Evolutionary conservation across 2,329 filamentous ascomycete species (phyloP), one percentile per base, ranked within the genome.

Genomic region (Trichoderma guizhouense): DNA sequence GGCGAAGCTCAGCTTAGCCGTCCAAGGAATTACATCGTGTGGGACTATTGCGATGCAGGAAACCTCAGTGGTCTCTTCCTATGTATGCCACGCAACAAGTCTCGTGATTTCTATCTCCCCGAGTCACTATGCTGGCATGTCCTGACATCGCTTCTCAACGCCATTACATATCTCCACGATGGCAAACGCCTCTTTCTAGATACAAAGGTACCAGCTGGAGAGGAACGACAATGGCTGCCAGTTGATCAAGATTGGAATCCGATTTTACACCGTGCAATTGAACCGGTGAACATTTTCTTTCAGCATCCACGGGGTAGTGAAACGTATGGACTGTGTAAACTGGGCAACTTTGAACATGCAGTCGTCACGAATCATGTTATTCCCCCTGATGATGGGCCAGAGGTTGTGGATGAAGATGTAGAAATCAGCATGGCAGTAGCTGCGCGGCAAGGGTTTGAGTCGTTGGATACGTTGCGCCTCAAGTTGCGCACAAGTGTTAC

Each of bases 51-150:
- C 78, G 84, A 87, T 72, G 86, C 83, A 5, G 86, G 86, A 39
- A 85, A 81, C 53, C 81, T 89, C 43, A 80, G 81, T 28, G 80
- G 81, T 34, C 74, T 88, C 12, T 79, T 86, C 26, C 60, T 79
- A 3, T 75, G 78, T 18, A 74, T 79, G 30, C 74, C 73, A 5
- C 72, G 75, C 18, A 53, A 69, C n/a, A 53, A 71, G 2, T 34
- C 73, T 34, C 18, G 73, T 7, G 53, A 69, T 5, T 77, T 76
- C 14, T 86, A 85, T 73, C 76, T 87, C 14, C 86, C 86, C 0
- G 87, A 89, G 74, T 81, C 82, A 3, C 79, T 89, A 14, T 86
- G 86, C 73, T 89, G 87, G 87, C 87, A 89, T 75, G 86, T 89
- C 9, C 79, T 86, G 14, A 76, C 80, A 12, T 84, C 83, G 8